Evolutionary conservation across 1,139 yeast species (phyloP).

Genomic region (Taphrina pruni): DNA sequence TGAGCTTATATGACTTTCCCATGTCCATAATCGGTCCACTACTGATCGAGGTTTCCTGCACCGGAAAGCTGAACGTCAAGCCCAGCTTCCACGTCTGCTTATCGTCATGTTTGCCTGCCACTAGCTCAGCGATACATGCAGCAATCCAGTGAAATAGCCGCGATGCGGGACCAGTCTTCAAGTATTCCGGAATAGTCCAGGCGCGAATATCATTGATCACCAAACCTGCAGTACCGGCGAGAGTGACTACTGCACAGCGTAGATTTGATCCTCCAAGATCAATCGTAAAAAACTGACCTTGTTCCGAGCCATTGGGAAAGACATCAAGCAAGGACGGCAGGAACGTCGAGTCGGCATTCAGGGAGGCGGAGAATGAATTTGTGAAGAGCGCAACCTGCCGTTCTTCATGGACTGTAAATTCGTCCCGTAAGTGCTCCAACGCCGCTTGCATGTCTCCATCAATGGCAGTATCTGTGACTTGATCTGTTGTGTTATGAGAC

Average conservation of each 20-base stretch:
- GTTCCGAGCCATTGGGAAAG: conserved; percentile 76
- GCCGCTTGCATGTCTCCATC: conserved; percentile 1
- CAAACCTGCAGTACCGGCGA: conserved; percentile 69
- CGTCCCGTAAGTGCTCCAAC: not conserved
- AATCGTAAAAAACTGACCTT: conserved; percentile 77
- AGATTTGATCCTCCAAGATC: conserved; percentile 78
- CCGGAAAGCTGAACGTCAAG: conserved; percentile 83
- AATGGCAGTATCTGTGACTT: too few relatives aligned
- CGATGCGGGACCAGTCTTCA: conserved; percentile 57
- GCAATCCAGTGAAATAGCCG: conserved; percentile 64
- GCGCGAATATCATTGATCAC: not conserved
- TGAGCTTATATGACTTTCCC: conserved; percentile 83
- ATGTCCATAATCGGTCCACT: conserved; percentile 75
- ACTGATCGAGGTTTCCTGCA: conserved; percentile 69
- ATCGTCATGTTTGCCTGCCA: not conserved
- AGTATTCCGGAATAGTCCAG: conserved; percentile 47
- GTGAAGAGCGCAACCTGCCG: not conserved
- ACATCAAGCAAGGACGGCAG: conserved; percentile 76
- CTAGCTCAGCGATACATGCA: conserved; percentile 58
- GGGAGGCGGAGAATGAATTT: not conserved
- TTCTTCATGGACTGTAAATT: not conserved
- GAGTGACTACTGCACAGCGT: conserved; percentile 75
- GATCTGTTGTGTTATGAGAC: not conserved
- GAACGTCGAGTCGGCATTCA: conserved; percentile 53
- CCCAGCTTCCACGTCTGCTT: conserved; percentile 59